Percentiles rank a stretch among this genome's conserved stretches.
phyloP scores from a whole-genome alignment of 2,329 filamentous ascomycete species.

The Pseudogymnoascus sp. region DNA sequence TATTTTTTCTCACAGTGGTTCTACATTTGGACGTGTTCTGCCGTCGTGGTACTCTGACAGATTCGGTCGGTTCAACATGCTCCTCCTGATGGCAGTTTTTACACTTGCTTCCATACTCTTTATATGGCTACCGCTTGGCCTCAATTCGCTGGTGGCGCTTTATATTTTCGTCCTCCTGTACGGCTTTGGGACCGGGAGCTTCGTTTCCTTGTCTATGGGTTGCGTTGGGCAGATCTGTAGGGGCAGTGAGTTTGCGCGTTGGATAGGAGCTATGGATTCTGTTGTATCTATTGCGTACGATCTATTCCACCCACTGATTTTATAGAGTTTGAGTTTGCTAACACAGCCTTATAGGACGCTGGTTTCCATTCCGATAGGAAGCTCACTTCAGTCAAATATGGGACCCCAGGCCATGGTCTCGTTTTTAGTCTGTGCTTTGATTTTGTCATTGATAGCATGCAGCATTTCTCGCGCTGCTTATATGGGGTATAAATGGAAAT shows the following conservation, averaged over 20 bases:
- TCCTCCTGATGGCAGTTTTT: conserved; percentile 5
- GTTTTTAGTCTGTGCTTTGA: background rate
- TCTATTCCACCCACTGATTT: background rate
- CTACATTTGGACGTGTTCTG: background rate
- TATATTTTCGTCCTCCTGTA: conserved; percentile 10
- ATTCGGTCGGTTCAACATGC: conserved; percentile 6
- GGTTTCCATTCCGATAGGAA: background rate
- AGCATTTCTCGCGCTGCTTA: background rate
- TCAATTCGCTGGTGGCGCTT: background rate
- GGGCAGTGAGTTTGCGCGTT: background rate
- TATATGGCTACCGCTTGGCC: conserved; percentile 2
- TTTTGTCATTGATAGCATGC: background rate
- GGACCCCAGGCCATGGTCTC: background rate
- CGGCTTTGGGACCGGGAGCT: conserved; percentile 7
- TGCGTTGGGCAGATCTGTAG: conserved; percentile 11
- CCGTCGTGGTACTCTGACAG: background rate
- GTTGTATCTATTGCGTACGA: conserved; percentile 1
- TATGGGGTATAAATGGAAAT: conserved; percentile 4
- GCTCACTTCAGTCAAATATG: background rate
- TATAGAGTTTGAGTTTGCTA: background rate
- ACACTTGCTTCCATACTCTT: background rate
- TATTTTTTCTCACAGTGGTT: background rate
- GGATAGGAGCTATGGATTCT: conserved; percentile 1
- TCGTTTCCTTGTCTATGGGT: conserved; percentile 10
- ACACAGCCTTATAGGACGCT: background rate